Evolutionary conservation across 169 alveolate genomes (phyloP), one percentile per base, ranked within the genome.

Genomic region (Amoebophrya sp.): DNA sequence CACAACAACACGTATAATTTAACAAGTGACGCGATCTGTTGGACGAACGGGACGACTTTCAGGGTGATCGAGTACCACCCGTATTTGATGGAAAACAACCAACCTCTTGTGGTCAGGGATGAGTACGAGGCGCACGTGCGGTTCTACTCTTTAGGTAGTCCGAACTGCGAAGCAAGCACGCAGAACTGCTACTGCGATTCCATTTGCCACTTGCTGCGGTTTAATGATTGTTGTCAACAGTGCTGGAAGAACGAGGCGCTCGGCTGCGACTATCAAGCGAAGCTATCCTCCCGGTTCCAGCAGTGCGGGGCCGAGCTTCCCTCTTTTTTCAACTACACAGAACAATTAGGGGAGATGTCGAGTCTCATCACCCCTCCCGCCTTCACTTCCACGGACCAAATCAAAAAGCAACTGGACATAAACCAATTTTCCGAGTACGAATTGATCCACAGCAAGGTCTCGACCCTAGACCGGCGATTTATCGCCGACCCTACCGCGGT

Each of bases 91-190:
- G 38, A 66, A 25, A 12, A 66, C 83, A n/a, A n/a, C 32, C 12
- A 25, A 25, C 83, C 83, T 2, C 35, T 66, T 2, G 83, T 66
- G 38, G 32, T 25, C 2, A 2, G 83, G 38, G 83, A 66, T 25
- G 83, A 66, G 83, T 66, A 66, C 83, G 83, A 66, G 35, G 83
- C 83, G 83, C 83, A 66, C 35, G 83, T 66, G 29, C 83, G 83
- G 32, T 66, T 66, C 32, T 66, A 66, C 83, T 25, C 39, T 2
- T 25, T 66, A 25, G 83, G 35, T 25, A 7, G 32, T 7, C 83
- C 83, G 38, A 66, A 66, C 83, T 66, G 83, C 83, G 83, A 66
- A 25, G 83, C 39, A 25, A 12, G 35, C 83, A 66, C 83, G 83
- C 83, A 66, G 83, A 66, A 66, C 32, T 66, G 83, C 83, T 66